Evolutionary conservation across 345 rosid species (phyloP), one percentile per base, ranked within the genome.

Genomic region (Citrus hindsii): DNA sequence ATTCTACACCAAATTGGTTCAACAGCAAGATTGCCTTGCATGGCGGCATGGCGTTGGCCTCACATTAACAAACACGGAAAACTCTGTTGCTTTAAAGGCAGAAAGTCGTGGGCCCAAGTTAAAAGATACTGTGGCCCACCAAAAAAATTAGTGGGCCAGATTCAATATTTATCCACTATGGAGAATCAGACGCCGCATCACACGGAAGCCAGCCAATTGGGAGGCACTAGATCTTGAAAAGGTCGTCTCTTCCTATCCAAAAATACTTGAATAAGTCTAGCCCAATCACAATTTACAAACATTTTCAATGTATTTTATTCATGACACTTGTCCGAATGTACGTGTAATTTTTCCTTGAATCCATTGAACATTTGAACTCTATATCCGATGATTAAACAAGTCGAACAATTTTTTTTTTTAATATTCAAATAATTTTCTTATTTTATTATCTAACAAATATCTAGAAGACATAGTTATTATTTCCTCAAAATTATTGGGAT

Each of bases 81-180:
- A 21, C 10, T 68, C 33, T 46, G 83, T 75, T 74, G 25, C 76
- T 48, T 63, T 10, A 22, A 76, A 80, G 75, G 62, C 53, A 35
- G 69, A 75, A 80, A 22, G 53, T 19, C 5, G 76, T 66, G 63
- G 67, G 51, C 42, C 70, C 51, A 4, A 2, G 3, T 37, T 18
- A 42, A 33, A 27, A 25, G 28, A 7, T 5, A n/a, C 21, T 21
- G 3, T 48, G 53, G 65, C 24, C 66, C 51, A 56, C 48, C 18
- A 56, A 22, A 5, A 22, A n/a, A 1, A 0, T 7, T 6, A 32
- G 67, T 59, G 55, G 67, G 67, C 35, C 67, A 37, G 14, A 7
- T 14, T 48, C 76, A 38, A 7, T 63, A 76, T 81, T 76, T 81
- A 81, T 81, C 83, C 69, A 76, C 64, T 55, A 64, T 4, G 9